These are phyloP conservation scores for Stagonosporopsis chrysanthemi DNA, from an alignment of 2,329 filamentous ascomycete species.

Conservation along the genomic window DNA sequence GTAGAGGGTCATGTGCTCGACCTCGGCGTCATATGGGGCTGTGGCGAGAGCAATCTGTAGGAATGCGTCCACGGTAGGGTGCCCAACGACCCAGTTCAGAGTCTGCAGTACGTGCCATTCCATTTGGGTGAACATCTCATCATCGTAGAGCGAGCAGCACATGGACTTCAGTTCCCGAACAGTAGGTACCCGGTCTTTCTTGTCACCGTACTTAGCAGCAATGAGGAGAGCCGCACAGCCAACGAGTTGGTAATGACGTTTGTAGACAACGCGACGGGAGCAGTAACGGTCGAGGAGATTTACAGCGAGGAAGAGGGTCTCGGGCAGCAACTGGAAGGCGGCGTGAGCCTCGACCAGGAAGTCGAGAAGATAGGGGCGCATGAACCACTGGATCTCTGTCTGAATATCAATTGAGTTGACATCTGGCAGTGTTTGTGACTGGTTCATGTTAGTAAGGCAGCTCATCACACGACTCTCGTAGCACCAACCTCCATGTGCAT, in stretches of 20 bases:
- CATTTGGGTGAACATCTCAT: constrained; percentile 99
- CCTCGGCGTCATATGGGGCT: constrained; percentile 76
- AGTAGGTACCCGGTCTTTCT: constrained; percentile 97
- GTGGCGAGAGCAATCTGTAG: constrained; percentile 86
- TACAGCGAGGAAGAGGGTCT: constrained; percentile 94
- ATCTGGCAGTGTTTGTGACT: constrained; percentile 89
- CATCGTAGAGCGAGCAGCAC: constrained; percentile 98
- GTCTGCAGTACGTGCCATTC: constrained; percentile 99
- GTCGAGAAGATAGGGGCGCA: constrained; percentile 97
- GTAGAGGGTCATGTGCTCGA: constrained; percentile 94
- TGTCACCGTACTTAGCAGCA: constrained; percentile 97
- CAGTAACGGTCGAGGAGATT: constrained; percentile 98
- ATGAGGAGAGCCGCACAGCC: constrained; percentile 96
- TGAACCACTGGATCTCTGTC: constrained; percentile 99
- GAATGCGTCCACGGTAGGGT: constrained; percentile 95
- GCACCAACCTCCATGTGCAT: constrained; percentile 83
- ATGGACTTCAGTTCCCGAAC: constrained; percentile 98
- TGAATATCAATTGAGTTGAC: constrained; percentile 99
- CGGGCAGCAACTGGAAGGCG: constrained; percentile 90
- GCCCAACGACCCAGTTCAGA: constrained; percentile 92
- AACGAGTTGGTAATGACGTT: constrained; percentile 97
- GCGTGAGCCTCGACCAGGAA: constrained; percentile 97
- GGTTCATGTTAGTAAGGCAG: constrained; percentile 33
- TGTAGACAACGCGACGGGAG: constrained; percentile 96
- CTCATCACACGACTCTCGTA: constrained; percentile 10